Evolutionary conservation across 2,329 filamentous ascomycete genomes (phyloP), one percentile per base, ranked within the genome.

Genomic region (Phyllosticta paracitricarpa): DNA sequence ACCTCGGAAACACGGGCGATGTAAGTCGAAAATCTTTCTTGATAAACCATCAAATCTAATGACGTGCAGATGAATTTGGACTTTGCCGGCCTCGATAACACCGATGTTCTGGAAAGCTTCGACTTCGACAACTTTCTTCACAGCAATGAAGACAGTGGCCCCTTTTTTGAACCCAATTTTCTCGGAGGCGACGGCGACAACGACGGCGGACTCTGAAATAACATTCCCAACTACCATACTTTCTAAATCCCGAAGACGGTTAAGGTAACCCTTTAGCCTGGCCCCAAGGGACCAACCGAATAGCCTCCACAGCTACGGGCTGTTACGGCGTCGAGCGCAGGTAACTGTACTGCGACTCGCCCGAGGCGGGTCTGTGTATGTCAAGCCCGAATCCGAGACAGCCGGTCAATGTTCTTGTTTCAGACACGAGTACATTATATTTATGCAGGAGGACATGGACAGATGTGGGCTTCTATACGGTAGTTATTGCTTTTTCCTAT

Each of bases 111-210:
- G 77, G 67, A 85, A 77, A 74, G 81, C 81, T 87, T 87, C 70
- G 84, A 87, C 71, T 87, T 87, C 70, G 84, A 87, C 68, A 83
- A 81, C 17, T 87, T 87, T 75, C 75, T 87, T 58, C 84, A 86
- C 67, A 83, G 80, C 28, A 75, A 74, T 51, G 76, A 77, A n/a
- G 48, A 19, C 22, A 51, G 25, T 33, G 51, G 40, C 35, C 57
- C 57, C 54, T 57, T 51, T 17, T 61, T 61, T 48, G 59, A 61
- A 12, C 17, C 54, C 48, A 24, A 22, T 48, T 54, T 56, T 12
- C 57, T 61, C 22, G 54, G 55, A 25, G 48, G 22, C 28, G 54
- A 61, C 17, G 59, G 59, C 40, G 40, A 48, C 40, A 48, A 48
- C 14, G 40, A 48, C 17, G 40, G 40, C 14, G 40, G 40, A 5